Evolutionary conservation across 345 rosid species (phyloP), one percentile per base, ranked within the genome.

Genomic region (Jatropha curcas): DNA sequence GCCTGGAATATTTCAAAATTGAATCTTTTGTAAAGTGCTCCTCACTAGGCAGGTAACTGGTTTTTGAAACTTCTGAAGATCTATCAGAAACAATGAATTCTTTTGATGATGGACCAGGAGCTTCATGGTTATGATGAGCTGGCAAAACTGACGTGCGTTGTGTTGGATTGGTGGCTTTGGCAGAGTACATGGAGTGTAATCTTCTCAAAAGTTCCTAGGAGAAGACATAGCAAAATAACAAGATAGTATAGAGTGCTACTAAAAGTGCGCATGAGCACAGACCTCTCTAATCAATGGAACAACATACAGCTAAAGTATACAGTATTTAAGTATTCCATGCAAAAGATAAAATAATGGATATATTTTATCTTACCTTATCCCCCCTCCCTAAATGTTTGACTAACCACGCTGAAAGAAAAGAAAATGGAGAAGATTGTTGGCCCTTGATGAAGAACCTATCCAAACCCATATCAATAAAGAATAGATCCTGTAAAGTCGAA

Each of bases 151-250:
- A 53, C 22, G 73, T 59, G 46, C 65, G 74, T 30, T 71, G 73
- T 60, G 75, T 75, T 61, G 33, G 28, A 48, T 80, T 80, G 50
- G 86, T 65, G 30, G 80, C 76, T 81, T 80, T 84, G 60, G 67
- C 57, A 51, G 89, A 83, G 71, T 77, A 71, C 27, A 86, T 61
- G 59, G 93, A 92, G 76, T 85, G 89, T 64, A 94, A 76, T 81
- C 83, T 89, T 78, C 97, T 89, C 80, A 89, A 81, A 75, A 94
- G 81, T 71, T 67, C 93, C 98, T 92, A 81, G 45, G 46, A 71
- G 31, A 77, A 74, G 22, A 62, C 72, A 69, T 27, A 41, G 39
- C 37, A 48, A n/a, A 25, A 48, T 19, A 57, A 46, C 1, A 61
- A 75, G 61, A 22, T 20, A 48, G 3, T 20, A 30, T n/a, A n/a